A percentile compares a stretch with the other conserved stretches of the same genome.
Conservation (phyloP, 2,329 filamentous ascomycete genomes). For the Epichloe hybrida region DNA sequence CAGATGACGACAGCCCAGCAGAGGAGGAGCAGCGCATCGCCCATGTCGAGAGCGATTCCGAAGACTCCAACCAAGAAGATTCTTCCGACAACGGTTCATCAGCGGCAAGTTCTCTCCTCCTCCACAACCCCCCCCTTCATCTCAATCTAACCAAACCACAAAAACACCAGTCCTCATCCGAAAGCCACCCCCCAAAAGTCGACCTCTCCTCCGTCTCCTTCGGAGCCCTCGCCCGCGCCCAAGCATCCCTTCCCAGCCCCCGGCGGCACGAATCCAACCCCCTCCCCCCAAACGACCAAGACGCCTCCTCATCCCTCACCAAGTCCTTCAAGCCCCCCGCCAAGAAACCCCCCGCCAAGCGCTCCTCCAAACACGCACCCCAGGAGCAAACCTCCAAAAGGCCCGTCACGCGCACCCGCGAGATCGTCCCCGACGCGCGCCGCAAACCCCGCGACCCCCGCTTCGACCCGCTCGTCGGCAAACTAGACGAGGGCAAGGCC, state of each 20-base stretch:
- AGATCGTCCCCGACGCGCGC: slow-evolving; percentile 44
- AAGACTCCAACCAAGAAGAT: slow-evolving; percentile 20
- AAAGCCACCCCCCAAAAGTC: slow-evolving; percentile 16
- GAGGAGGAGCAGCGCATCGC: slow-evolving; percentile 12
- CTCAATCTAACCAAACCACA: not conserved
- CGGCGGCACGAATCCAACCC: slow-evolving; percentile 14
- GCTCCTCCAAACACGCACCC: slow-evolving; percentile 76
- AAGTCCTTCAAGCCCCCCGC: slow-evolving; percentile 1
- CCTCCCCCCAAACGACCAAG: slow-evolving; percentile 4
- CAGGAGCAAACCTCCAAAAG: slow-evolving; percentile 69
- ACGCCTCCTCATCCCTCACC: not conserved
- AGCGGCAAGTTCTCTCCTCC: slow-evolving; percentile 12
- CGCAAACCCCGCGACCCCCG: slow-evolving; percentile 70
- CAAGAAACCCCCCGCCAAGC: slow-evolving; percentile 14
- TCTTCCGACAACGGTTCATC: slow-evolving; percentile 13
- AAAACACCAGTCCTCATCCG: not conserved
- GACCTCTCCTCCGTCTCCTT: slow-evolving; percentile 59
- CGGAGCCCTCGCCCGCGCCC: slow-evolving; percentile 77
- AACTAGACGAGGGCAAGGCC: slow-evolving; percentile 42
- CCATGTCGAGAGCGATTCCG: slow-evolving; percentile 13
- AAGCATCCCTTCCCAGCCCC: slow-evolving; percentile 45
- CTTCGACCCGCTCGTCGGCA: slow-evolving; percentile 52
- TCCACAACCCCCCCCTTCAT: slow-evolving; percentile 12
- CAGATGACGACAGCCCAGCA: slow-evolving; percentile 17
- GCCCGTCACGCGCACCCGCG: slow-evolving; percentile 68